Conservation (phyloP, 495 filamentous ascomycete species). For the Neurospora sublineolata region DNA sequence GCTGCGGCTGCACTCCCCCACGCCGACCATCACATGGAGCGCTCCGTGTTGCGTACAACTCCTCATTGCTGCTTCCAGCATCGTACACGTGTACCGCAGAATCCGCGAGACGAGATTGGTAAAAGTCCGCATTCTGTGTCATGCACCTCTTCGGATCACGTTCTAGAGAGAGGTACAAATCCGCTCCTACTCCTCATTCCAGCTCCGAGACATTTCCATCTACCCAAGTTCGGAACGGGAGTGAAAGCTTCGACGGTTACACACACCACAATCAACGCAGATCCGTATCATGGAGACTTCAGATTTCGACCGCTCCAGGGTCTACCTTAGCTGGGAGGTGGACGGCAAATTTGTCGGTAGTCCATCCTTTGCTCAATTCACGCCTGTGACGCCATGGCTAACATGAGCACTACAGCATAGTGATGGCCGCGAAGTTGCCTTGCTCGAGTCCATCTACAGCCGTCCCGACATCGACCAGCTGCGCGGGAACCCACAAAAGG, state of each 20-base stretch:
- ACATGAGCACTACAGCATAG: slow-evolving; percentile 57
- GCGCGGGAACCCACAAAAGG: slow-evolving; percentile 47
- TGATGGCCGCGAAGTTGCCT: slow-evolving; percentile 61
- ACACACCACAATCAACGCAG: neutral
- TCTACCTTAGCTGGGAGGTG: slow-evolving; percentile 8
- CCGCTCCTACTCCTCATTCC: neutral
- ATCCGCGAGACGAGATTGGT: neutral
- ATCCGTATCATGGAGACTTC: neutral
- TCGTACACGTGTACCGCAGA: neutral
- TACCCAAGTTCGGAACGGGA: neutral
- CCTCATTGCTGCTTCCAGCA: neutral
- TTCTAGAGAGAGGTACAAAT: neutral
- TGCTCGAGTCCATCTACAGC: slow-evolving; percentile 56
- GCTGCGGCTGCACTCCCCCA: neutral
- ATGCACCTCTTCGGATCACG: neutral
- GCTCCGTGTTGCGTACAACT: neutral
- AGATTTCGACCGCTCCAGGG: neutral
- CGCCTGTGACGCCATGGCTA: slow-evolving; percentile 44
- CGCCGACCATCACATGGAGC: neutral
- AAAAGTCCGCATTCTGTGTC: neutral
- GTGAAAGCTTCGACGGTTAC: neutral
- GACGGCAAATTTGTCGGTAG: slow-evolving; percentile 9
- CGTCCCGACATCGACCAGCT: slow-evolving; percentile 44
- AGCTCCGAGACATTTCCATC: neutral
- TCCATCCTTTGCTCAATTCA: neutral